Evolutionary conservation across 2,329 filamentous ascomycete genomes (phyloP).

Genomic region (Calonectria naviculata): DNA sequence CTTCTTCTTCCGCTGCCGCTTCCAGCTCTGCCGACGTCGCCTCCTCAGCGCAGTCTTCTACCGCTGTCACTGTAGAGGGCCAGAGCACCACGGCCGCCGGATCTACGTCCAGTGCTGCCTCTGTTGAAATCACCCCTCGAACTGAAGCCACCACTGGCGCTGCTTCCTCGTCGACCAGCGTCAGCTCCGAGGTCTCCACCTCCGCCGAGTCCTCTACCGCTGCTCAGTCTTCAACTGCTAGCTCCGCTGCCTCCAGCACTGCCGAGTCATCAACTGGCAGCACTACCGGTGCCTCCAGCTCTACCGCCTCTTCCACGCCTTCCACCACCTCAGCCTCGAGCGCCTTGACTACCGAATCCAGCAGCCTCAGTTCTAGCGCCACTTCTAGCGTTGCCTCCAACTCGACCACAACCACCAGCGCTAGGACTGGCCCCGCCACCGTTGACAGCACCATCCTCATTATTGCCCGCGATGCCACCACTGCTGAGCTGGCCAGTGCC

Average conservation of each 20-base stretch:
- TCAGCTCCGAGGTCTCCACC: neutral
- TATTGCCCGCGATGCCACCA: conserved; percentile 10
- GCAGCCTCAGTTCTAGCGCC: neutral
- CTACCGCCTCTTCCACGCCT: neutral
- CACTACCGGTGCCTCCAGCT: neutral
- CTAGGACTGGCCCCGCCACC: neutral
- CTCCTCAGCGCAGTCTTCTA: neutral
- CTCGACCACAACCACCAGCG: neutral
- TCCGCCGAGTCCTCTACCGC: neutral
- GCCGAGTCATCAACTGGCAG: neutral
- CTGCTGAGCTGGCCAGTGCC: conserved; percentile 11
- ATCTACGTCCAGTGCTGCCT: neutral
- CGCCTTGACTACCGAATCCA: neutral
- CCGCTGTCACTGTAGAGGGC: too few species aligned
- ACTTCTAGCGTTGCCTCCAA: neutral
- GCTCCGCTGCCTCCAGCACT: neutral
- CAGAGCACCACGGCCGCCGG: too few species aligned
- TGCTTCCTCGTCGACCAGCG: too few species aligned
- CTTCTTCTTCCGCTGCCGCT: neutral
- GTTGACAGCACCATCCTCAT: conserved; percentile 20
- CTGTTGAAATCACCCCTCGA: neutral
- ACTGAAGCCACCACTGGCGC: neutral
- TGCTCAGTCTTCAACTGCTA: too few species aligned
- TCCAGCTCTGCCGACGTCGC: neutral
- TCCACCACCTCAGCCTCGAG: neutral